These are phyloP conservation scores for Clavispora asparagi DNA, from an alignment of 805 yeast species.

Conservation along the genomic window DNA sequence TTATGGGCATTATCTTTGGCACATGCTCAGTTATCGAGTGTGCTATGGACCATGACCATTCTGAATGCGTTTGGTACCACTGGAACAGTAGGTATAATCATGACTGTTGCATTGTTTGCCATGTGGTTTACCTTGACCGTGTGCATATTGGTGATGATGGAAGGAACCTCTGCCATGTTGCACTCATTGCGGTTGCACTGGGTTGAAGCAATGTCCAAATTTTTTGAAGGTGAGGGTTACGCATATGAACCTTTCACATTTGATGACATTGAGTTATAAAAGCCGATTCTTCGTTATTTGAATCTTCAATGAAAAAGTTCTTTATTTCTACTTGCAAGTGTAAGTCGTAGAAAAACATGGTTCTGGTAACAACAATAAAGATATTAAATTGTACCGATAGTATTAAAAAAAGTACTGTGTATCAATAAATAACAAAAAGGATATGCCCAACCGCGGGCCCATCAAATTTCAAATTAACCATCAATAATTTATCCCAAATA, in stretches of 20 bases:
- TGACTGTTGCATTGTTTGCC: slow-evolving; percentile 59
- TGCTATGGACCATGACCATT: slow-evolving; percentile 73
- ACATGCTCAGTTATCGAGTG: slow-evolving; percentile 72
- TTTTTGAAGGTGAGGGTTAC: slow-evolving; percentile 71
- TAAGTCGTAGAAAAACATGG: no score
- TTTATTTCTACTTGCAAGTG: no score
- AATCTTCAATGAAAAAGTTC: no score
- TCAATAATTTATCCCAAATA: not conserved
- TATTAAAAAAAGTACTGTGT: not conserved
- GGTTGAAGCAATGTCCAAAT: slow-evolving; percentile 81
- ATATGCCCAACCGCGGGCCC: not conserved
- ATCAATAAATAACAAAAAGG: not conserved
- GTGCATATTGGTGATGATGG: slow-evolving; percentile 68
- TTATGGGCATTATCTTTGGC: slow-evolving; percentile 78
- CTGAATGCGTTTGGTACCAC: slow-evolving; percentile 53
- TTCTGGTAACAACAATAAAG: no score
- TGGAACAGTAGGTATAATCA: slow-evolving; percentile 50
- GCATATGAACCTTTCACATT: slow-evolving; percentile 63
- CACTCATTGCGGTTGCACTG: slow-evolving; percentile 74
- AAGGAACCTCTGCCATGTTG: slow-evolving; percentile 81
- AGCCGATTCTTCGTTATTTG: no score
- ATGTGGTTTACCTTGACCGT: slow-evolving; percentile 74
- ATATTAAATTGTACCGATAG: no score
- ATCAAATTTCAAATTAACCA: not conserved
- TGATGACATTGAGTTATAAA: slow-evolving; percentile 12